phyloP scores from a whole-genome alignment of 2,329 filamentous ascomycete genomes.

The Claviceps spartinae region DNA sequence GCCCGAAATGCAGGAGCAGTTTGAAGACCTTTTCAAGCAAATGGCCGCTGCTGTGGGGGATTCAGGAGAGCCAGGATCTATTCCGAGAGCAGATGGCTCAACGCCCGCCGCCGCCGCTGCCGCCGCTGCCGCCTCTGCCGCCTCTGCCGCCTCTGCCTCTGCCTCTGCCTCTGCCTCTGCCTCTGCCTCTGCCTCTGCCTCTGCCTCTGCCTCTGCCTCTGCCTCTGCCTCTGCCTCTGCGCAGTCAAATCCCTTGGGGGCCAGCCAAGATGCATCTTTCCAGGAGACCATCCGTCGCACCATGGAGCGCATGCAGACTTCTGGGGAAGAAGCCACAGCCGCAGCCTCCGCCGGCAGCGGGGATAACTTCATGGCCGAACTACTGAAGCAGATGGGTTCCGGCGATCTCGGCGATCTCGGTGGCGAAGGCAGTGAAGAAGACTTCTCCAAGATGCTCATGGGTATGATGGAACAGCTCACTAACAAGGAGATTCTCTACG shows the following conservation, averaged over 20 bases:
- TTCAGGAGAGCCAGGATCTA: not conserved
- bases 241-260: slow-evolving; percentile 20
- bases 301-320: slow-evolving; percentile 91
- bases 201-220: slow-evolving; percentile 2
- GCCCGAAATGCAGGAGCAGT: slow-evolving; percentile 65
- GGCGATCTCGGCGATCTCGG: slow-evolving; percentile 29
- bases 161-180: slow-evolving; percentile 11
- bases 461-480: slow-evolving; percentile 99
- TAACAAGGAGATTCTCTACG: slow-evolving; percentile 95
- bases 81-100: slow-evolving; percentile 3
- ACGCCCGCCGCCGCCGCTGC: no score
- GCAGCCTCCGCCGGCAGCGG: slow-evolving; percentile 53
- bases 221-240: slow-evolving; percentile 10
- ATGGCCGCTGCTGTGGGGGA: slow-evolving; percentile 37
- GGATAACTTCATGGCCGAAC: slow-evolving; percentile 78
- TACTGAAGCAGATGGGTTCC: slow-evolving; percentile 66
- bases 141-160: slow-evolving; percentile 6
- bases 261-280: slow-evolving; percentile 48
- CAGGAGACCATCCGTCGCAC: slow-evolving; percentile 86
- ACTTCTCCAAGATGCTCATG: slow-evolving; percentile 88
- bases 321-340: slow-evolving; percentile 71
- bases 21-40: slow-evolving; percentile 65
- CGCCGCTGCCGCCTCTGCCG: slow-evolving; percentile 10
- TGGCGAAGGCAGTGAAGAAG: slow-evolving; percentile 55
- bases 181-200: slow-evolving; percentile 9